A percentile compares a stretch with the other conserved stretches of the same genome.
phyloP scores from a whole-genome alignment of 1,284 basidiomycete genomes.

The Trichosporon coremiiforme region DNA sequence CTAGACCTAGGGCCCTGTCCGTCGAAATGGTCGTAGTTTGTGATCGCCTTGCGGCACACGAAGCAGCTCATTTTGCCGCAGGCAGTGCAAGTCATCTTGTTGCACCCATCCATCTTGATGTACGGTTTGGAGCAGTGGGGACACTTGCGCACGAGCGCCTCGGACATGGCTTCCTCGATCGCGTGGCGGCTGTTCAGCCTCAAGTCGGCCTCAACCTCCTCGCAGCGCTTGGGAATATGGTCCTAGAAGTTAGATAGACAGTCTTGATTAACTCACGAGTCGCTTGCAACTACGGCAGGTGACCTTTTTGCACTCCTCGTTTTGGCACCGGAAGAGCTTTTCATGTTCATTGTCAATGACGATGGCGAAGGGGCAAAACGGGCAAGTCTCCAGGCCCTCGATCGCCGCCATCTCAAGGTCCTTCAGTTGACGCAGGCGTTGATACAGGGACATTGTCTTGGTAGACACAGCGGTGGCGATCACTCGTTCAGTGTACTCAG shows the following conservation, averaged over 20 bases:
- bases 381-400: constrained; percentile 72
- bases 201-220: constrained; percentile 70
- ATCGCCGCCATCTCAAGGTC: constrained; percentile 71
- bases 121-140: constrained; percentile 59
- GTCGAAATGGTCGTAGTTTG: constrained; percentile 72
- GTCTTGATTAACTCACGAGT: constrained; percentile 64
- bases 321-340: constrained; percentile 75
- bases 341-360: constrained; percentile 76
- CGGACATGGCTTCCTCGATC: constrained; percentile 86
- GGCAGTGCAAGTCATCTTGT: constrained; percentile 70
- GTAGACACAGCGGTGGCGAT: constrained; percentile 61
- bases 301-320: constrained; percentile 68
- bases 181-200: constrained; percentile 71
- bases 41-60: constrained; percentile 69
- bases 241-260: constrained; percentile 64
- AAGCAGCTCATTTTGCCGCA: constrained; percentile 75
- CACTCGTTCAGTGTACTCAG: constrained; percentile 68
- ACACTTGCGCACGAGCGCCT: constrained; percentile 79
- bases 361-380: constrained; percentile 76
- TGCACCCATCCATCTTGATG: constrained; percentile 51
- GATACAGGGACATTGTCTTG: constrained; percentile 69
- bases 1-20: not conserved
- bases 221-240: constrained; percentile 80
- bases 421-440: constrained; percentile 71
- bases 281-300: constrained; percentile 78